Conservation (phyloP, 2,329 filamentous ascomycete genomes). For the Huntiella abstrusa region DNA sequence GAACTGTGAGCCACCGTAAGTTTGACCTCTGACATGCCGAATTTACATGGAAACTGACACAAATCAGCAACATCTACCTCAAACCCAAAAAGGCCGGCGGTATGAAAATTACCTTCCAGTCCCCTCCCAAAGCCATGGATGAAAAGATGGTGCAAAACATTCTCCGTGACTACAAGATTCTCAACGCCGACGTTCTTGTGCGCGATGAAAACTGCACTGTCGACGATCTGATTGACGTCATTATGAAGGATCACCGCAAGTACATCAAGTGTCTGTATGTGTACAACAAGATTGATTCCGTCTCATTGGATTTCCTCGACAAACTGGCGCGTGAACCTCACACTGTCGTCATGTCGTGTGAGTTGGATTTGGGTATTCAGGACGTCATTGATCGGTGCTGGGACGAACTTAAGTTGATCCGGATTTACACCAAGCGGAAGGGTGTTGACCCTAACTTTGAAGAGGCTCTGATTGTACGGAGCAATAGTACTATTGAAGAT, state of each 20-base stretch:
- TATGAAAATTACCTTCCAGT: slow-evolving; percentile 95
- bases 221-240: slow-evolving; percentile 96
- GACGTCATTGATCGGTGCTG: slow-evolving; percentile 92
- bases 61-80: slow-evolving; percentile 73
- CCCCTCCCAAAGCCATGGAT: slow-evolving; percentile 75
- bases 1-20: slow-evolving; percentile 77
- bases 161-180: slow-evolving; percentile 91
- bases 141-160: slow-evolving; percentile 99
- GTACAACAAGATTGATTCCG: slow-evolving; percentile 98
- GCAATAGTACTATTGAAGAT: slow-evolving; percentile 79
- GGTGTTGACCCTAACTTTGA: slow-evolving; percentile 73
- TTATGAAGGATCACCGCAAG: slow-evolving; percentile 97
- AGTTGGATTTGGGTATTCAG: slow-evolving; percentile 78
- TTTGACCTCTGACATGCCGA: slow-evolving; percentile 8
- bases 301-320: slow-evolving; percentile 85
- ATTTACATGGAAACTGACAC: slow-evolving; percentile 1
- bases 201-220: slow-evolving; percentile 91
- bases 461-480: slow-evolving; percentile 84
- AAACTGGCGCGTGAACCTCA: slow-evolving; percentile 79
- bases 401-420: slow-evolving; percentile 76
- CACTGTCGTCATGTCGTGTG: slow-evolving; percentile 94
- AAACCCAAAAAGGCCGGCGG: slow-evolving; percentile 91
- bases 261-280: slow-evolving; percentile 93
- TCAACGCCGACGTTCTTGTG: slow-evolving; percentile 91
- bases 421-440: slow-evolving; percentile 94